A percentile compares a stretch with the other conserved stretches of the same genome.
These are phyloP conservation scores for Penicillium malachiteum DNA, from an alignment of 495 filamentous ascomycete genomes.

Conservation along the genomic window DNA sequence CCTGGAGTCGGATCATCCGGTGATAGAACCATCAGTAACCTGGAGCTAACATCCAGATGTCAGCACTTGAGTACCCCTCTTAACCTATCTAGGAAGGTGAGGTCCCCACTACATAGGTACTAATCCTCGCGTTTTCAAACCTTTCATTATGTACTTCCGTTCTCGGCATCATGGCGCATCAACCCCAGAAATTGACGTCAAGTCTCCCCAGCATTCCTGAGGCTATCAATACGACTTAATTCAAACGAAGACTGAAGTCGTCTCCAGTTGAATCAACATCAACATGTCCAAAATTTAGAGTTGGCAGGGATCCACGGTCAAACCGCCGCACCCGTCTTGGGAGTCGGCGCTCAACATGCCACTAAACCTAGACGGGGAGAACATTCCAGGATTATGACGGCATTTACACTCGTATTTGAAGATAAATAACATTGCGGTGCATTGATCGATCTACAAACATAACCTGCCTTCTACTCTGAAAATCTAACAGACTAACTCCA, in stretches of 20 bases:
- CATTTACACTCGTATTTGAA: conserved; percentile 8
- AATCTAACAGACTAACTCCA: neutral
- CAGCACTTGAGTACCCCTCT: too few relatives aligned
- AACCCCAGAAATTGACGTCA: neutral
- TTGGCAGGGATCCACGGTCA: neutral
- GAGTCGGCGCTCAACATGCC: neutral
- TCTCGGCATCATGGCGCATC: neutral
- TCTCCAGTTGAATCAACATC: neutral
- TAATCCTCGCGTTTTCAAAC: neutral
- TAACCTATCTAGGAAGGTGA: too few relatives aligned
- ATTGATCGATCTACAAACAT: too few relatives aligned
- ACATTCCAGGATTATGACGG: conserved; percentile 8
- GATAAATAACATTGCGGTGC: neutral
- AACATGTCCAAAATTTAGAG: neutral
- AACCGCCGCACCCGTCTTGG: neutral
- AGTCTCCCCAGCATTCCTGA: neutral
- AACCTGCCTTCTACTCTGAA: too few relatives aligned
- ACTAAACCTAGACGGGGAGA: conserved; percentile 9
- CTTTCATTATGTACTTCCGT: neutral
- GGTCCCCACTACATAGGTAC: too few relatives aligned
- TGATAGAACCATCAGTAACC: too few relatives aligned
- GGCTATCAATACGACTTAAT: neutral
- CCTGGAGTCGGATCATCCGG: too few relatives aligned
- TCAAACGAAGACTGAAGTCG: neutral
- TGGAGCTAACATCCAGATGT: too few relatives aligned